These are phyloP conservation scores for Lojkania enalia DNA, from an alignment of 2,329 filamentous ascomycete genomes.

Conservation along the genomic window DNA sequence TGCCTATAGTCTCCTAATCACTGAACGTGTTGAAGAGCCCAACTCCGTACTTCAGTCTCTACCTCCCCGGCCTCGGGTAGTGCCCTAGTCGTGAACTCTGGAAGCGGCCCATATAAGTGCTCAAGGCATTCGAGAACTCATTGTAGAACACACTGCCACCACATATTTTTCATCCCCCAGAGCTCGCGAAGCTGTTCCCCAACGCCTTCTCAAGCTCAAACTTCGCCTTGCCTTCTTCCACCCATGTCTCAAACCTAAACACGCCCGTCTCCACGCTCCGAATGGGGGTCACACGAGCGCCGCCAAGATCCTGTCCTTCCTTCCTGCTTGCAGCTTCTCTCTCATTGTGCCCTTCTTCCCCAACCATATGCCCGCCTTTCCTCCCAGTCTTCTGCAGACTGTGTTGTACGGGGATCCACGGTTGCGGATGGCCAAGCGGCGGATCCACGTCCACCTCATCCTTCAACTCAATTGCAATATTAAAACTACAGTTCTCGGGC, in stretches of 20 bases:
- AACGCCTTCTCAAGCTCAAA: slow-evolving; percentile 28
- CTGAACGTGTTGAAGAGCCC: too few species aligned
- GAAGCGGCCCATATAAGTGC: too few species aligned
- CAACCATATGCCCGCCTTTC: slow-evolving; percentile 11
- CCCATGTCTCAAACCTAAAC: slow-evolving; percentile 69
- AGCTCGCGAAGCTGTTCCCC: slow-evolving; percentile 27
- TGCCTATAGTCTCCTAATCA: too few species aligned
- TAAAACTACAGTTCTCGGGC: slow-evolving; percentile 71
- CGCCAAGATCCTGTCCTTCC: slow-evolving; percentile 50
- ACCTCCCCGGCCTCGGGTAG: too few species aligned
- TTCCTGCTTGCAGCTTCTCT: slow-evolving; percentile 16
- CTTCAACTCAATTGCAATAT: slow-evolving; percentile 72
- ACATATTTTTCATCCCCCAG: slow-evolving; percentile 17
- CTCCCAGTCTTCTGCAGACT: slow-evolving; percentile 44
- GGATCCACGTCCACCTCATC: slow-evolving; percentile 58
- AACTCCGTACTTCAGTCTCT: too few species aligned
- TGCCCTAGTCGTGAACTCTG: too few species aligned
- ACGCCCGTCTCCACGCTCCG: slow-evolving; percentile 66
- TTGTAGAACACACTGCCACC: too few species aligned
- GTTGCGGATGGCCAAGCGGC: slow-evolving; percentile 55
- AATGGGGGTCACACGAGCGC: slow-evolving; percentile 62
- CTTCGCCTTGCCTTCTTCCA: slow-evolving; percentile 66
- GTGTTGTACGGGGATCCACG: slow-evolving; percentile 64
- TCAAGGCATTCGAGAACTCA: too few species aligned
- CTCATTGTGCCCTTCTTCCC: slow-evolving; percentile 22